A percentile compares a stretch with the other conserved stretches of the same genome.
These are phyloP conservation scores for Neurospora tetraspora DNA, from an alignment of 495 filamentous ascomycete species.

Conservation along the genomic window DNA sequence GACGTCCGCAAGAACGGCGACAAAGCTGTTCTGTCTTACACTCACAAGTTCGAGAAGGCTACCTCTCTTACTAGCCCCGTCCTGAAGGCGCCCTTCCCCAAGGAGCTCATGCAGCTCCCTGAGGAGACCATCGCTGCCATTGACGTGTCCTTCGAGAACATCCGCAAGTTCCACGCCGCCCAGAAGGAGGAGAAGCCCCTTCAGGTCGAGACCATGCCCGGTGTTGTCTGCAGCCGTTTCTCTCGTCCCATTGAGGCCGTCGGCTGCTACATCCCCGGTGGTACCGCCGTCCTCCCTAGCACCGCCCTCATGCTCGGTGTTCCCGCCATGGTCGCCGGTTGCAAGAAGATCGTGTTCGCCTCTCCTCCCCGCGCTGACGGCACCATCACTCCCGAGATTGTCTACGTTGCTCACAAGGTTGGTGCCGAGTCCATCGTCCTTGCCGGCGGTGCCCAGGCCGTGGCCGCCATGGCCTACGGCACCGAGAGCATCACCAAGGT, in stretches of 20 bases:
- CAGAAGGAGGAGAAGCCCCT: slow-evolving; percentile 74
- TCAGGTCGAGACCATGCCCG: slow-evolving; percentile 91
- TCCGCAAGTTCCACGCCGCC: slow-evolving; percentile 82
- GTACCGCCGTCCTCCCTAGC: slow-evolving; percentile 89
- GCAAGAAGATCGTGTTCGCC: slow-evolving; percentile 85
- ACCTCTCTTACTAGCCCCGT: slow-evolving; percentile 82
- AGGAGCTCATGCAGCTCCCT: slow-evolving; percentile 72
- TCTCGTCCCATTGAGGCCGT: slow-evolving; percentile 86
- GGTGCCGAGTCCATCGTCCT: slow-evolving; percentile 92
- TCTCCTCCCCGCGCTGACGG: slow-evolving; percentile 86
- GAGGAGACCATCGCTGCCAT: slow-evolving; percentile 82
- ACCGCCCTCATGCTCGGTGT: slow-evolving; percentile 97
- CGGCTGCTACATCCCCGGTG: slow-evolving; percentile 89
- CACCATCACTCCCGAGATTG: slow-evolving; percentile 88
- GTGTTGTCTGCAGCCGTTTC: slow-evolving; percentile 89
- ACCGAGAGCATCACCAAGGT: slow-evolving; percentile 84
- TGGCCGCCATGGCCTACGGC: slow-evolving; percentile 79
- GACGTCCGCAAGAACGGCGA: slow-evolving; percentile 75
- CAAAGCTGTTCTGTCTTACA: slow-evolving; percentile 78
- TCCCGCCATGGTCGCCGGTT: slow-evolving; percentile 95
- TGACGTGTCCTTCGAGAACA: slow-evolving; percentile 87
- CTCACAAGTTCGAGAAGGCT: slow-evolving; percentile 94
- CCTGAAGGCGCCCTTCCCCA: slow-evolving; percentile 75
- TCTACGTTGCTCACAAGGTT: slow-evolving; percentile 96
- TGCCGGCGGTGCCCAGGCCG: slow-evolving; percentile 92